Percentiles rank a stretch among this genome's conserved stretches.
Conservation (phyloP, 768 basidiomycete species). For the Tulasnella sp. region DNA sequence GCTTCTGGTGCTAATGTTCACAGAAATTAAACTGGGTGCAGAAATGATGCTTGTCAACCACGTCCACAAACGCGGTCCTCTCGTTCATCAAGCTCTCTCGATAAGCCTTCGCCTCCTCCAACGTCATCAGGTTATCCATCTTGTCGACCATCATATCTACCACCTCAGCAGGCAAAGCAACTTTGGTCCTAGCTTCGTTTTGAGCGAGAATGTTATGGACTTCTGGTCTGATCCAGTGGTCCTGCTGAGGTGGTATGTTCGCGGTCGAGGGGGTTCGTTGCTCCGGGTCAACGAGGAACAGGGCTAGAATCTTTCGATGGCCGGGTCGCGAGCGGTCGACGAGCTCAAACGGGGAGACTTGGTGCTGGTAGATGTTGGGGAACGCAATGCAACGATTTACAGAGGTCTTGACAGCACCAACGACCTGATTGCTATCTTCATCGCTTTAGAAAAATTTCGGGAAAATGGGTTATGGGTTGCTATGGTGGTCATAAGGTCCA, state of each 20-base stretch:
- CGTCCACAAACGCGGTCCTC: background rate
- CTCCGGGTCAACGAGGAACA: conserved; percentile 36
- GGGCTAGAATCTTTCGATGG: conserved; percentile 32
- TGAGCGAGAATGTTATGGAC: too few species aligned
- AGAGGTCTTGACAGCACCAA: conserved; percentile 29
- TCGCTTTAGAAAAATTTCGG: background rate
- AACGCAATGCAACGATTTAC: conserved; percentile 34
- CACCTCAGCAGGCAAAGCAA: background rate
- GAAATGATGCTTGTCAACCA: background rate
- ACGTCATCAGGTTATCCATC: background rate
- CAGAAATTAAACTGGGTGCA: background rate
- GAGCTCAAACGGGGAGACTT: conserved; percentile 31
- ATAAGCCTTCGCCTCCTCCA: background rate
- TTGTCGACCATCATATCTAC: background rate
- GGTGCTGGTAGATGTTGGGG: conserved; percentile 49
- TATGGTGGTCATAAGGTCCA: background rate
- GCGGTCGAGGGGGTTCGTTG: conserved; percentile 33
- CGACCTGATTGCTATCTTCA: conserved; percentile 26
- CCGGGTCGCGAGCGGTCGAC: conserved; percentile 33
- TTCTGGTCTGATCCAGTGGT: conserved; percentile 34
- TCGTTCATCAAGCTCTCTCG: background rate
- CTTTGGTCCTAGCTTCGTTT: background rate
- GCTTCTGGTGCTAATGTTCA: too few species aligned
- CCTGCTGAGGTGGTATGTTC: conserved; percentile 40
- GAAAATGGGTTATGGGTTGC: background rate